Base-by-base conservation (phyloP, 2,329 filamentous ascomycete species). In the Tolypocladium amazonense region DNA sequence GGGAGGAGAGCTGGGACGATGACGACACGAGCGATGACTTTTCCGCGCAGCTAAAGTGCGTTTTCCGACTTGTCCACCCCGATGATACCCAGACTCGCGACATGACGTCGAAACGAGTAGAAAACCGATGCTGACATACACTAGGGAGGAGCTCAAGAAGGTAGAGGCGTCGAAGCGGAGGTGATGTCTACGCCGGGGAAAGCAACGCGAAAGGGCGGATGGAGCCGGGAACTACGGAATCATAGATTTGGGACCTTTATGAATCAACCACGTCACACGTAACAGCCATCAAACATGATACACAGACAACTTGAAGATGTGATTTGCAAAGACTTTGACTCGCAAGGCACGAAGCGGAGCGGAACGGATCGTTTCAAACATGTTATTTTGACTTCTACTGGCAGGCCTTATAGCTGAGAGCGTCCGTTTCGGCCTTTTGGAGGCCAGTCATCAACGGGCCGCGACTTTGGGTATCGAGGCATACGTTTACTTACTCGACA, bases 1-100 rank as follows among this genome's bases (percentile, higher is more conserved):
- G 94, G 94, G 94, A 99, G 77, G 94, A 99, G 81, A 97, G 92
- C 81, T 99, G 94, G 94, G 94, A 99, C 72, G 94, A 99, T 71
- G 93, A 97, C 73, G 94, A 97, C 76, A 94, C 91, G 65, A 94
- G 84, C 69, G 94, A 99, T 72, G 94, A 99, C 71, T 99, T 99
- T 74, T 94, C 92, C 15, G 85, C 89, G 70, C 93, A 97, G 79
- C 78, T 99, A 71, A 95, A 91, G 93, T 96, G 75, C 66, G 88
- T 80, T 58, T 35, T 30, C 50, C 43, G 50, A 50, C 43, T 5
- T 4, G 15, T 5, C 20, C 33, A 15, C n/a, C 23, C 18, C 14
- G 8, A 7, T 39, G 20, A 18, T 3, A 15, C 4, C 45, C 23
- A 27, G 23, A 8, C 45, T 25, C 12, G 23, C 45, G 14, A 18